Evolutionary conservation across 2,329 filamentous ascomycete genomes (phyloP), one percentile per base, ranked within the genome.

Genomic region (Nemania bipapillata): DNA sequence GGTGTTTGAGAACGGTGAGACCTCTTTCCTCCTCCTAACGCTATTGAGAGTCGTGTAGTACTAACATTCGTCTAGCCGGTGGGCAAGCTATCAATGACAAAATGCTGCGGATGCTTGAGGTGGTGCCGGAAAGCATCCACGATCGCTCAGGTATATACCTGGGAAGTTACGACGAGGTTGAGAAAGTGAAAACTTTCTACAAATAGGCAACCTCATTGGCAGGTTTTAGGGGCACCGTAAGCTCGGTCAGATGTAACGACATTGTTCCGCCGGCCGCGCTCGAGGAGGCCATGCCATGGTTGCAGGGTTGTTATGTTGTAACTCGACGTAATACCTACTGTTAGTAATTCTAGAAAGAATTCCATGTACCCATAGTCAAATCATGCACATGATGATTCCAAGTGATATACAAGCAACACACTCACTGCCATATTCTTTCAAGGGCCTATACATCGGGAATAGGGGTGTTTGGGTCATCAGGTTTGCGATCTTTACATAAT

Each of bases 131-230:
- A 81, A 87, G 93, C 80, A 99, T 99, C 77, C 96, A 99, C 81
- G 96, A 99, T 83, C 89, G 90, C 78, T 94, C 94, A 22, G 96
- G 96, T 74, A 97, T 99, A 77, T 99, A 96, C 84, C 87, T 99
- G 85, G 96, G 96, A 72, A 97, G 94, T 76, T 93, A 91, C 75
- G 92, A 97, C 71, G 96, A 99, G 84, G 88, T 99, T 56, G 93
- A 97, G 84, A 97, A 97, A 86, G 93, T 98, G 74, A 97, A 97
- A 81, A 84, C 89, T 69, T 90, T 91, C 77, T 91, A 96, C 84
- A 91, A 91, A 81, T 81, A 78, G 40, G 15, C 15, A n/a, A 55
- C 12, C 6, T 49, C 22, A 6, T 12, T 22, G 28, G 5, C 42
- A 20, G 2, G 7, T 55, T 22, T 32, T n/a, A 11, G 50, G 42